Base-by-base conservation (phyloP, 1,284 basidiomycete species). In the Bondarzewia mesenterica region DNA sequence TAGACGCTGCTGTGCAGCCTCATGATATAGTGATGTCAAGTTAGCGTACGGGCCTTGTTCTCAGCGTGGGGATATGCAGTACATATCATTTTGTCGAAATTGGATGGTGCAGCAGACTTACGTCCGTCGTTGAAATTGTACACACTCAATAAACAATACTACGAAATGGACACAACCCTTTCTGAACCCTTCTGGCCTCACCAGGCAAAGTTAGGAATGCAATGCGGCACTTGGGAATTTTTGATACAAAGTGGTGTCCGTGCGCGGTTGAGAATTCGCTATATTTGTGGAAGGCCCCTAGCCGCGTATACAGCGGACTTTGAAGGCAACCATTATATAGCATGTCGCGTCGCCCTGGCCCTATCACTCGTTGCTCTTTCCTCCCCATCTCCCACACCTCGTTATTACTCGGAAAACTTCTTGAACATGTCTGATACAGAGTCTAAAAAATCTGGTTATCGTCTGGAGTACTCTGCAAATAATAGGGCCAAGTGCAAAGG, bases 401-500 rank as follows among this genome's bases (percentile, higher is more conserved):
- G 48, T 47, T 40, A 50, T 57, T 52, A 49, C 51, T 46, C 44
- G 16, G 20, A 39, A 47, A 37, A 48, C 21, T 47, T 44, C 46
- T 58, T 57, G 47, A n/a, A n/a, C n/a, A 82, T 82, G 80, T 77
- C 80, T 56, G 80, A 81, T 61, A 74, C 68, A 52, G 77, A 78
- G 62, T 58, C 63, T 56, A 69, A 75, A 63, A 73, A 74, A 52
- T 63, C 73, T 44, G 84, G 81, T 54, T 91, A 91, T 67, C 79
- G 88, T 57, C 68, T 92, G 45, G 89, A 92, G 66, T 87, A 88
- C 63, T 78, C 87, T 44, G 52, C 67, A 36, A 78, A 76, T 50
- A 70, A 68, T 51, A 76, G 90, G 48, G 73, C 92, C 20, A 84
- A 82, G 63, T 95, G 91, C 71, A 92, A 89, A 72, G 91, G 91